These are phyloP conservation scores for Agrostemma githago DNA, from an alignment of 148 eudicot species.

Conservation along the genomic window DNA sequence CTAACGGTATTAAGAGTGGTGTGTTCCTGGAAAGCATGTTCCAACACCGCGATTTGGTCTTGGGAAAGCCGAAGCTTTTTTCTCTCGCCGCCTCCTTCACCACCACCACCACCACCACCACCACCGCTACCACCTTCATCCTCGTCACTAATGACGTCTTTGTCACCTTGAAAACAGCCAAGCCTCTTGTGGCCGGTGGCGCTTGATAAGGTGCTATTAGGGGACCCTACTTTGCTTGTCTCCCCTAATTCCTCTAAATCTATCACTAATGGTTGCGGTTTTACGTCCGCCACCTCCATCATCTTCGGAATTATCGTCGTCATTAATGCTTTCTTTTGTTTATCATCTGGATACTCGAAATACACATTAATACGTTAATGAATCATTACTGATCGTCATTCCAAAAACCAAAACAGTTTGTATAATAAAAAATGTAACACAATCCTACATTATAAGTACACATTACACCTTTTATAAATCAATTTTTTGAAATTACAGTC, in stretches of 20 bases:
- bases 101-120: constrained; percentile 22
- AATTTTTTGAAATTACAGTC: too few species aligned
- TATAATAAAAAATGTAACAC: too few species aligned
- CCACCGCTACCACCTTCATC: constrained; percentile 46
- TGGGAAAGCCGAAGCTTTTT: constrained; percentile 61
- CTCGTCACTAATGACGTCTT: constrained; percentile 30
- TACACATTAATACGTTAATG: not conserved
- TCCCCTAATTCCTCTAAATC: constrained; percentile 36
- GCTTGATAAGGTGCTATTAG: constrained; percentile 71
- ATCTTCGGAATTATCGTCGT: constrained; percentile 10
- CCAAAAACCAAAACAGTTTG: not conserved
- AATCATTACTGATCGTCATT: not conserved
- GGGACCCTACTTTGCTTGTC: constrained; percentile 45
- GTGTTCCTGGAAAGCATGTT: constrained; percentile 60
- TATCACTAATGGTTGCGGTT: constrained; percentile 21
- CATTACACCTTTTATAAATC: too few species aligned
- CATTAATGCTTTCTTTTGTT: constrained; percentile 1
- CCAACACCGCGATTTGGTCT: constrained; percentile 61
- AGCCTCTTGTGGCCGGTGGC: constrained; percentile 35
- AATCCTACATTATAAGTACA: too few species aligned
- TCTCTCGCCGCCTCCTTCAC: constrained; percentile 27
- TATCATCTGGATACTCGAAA: constrained; percentile 10
- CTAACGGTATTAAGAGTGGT: constrained; percentile 68
- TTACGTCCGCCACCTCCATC: constrained; percentile 27
- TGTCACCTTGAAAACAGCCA: constrained; percentile 27